Evolutionary conservation across 2,329 filamentous ascomycete species (phyloP).

Genomic region (Chaetomium sp.): DNA sequence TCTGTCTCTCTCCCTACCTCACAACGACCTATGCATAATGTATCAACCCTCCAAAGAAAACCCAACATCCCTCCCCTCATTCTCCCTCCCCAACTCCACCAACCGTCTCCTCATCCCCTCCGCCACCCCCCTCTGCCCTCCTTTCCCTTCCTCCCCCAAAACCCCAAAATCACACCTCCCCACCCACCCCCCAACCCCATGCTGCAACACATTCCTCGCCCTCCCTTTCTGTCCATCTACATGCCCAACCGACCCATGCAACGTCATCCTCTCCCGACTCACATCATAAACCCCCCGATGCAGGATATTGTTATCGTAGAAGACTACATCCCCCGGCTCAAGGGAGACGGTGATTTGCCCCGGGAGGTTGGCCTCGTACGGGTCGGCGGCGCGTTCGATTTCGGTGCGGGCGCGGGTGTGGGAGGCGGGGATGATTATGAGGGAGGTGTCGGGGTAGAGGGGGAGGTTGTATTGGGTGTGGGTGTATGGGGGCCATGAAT

Average conservation of each 20-base stretch:
- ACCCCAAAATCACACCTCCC: constrained; percentile 48
- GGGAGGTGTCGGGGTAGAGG: constrained; percentile 64
- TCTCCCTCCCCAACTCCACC: constrained; percentile 54
- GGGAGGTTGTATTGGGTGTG: constrained; percentile 88
- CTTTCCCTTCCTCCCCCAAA: constrained; percentile 30
- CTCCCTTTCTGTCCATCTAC: constrained; percentile 46
- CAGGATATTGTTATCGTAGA: constrained; percentile 87
- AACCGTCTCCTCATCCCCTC: constrained; percentile 58
- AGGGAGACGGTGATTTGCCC: constrained; percentile 61
- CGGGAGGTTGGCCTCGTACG: constrained; percentile 55
- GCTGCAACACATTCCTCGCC: constrained; percentile 68
- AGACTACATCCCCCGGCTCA: constrained; percentile 70
- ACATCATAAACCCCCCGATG: constrained; percentile 62
- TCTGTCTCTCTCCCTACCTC: too few relatives aligned
- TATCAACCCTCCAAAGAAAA: constrained; percentile 51
- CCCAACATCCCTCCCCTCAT: constrained; percentile 48
- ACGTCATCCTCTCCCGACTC: constrained; percentile 56
- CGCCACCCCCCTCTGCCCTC: constrained; percentile 40
- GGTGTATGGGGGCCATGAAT: constrained; percentile 29
- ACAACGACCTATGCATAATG: too few relatives aligned
- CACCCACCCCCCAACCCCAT: constrained; percentile 64
- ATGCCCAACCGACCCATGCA: constrained; percentile 67
- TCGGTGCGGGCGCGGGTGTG: constrained; percentile 66
- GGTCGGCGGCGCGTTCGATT: constrained; percentile 59
- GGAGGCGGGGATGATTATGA: constrained; percentile 72